Percentiles rank a stretch among this genome's conserved stretches.
These are phyloP conservation scores for Incumbomyces delicatus DNA, from an alignment of 2,329 filamentous ascomycete genomes.

Conservation along the genomic window DNA sequence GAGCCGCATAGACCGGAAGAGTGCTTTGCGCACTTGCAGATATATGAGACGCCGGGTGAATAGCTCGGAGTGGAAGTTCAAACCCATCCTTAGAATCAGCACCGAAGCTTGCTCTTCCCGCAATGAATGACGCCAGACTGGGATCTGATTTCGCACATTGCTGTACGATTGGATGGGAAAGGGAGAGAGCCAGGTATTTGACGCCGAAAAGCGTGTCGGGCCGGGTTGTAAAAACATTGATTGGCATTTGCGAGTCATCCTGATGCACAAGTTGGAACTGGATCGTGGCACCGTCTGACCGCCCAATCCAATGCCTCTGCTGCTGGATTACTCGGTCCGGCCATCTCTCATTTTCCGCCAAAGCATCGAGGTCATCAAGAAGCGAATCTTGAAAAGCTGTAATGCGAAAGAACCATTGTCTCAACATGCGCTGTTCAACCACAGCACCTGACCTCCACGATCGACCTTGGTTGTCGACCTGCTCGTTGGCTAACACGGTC, in stretches of 20 bases:
- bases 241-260: constrained; percentile 27
- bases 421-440: constrained; percentile 81
- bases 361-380: constrained; percentile 57
- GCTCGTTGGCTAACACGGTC: constrained; percentile 84
- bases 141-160: constrained; percentile 50
- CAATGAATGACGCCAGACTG: constrained; percentile 58
- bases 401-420: constrained; percentile 86
- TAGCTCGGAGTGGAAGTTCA: constrained; percentile 51
- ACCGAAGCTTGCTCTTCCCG: constrained; percentile 44
- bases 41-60: constrained; percentile 54
- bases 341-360: constrained; percentile 59
- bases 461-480: constrained; percentile 70
- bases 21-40: constrained; percentile 41
- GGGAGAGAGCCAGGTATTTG: constrained; percentile 71
- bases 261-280: constrained; percentile 43
- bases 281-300: constrained; percentile 62
- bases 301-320: constrained; percentile 83
- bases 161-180: constrained; percentile 60
- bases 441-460: constrained; percentile 84
- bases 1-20: constrained; percentile 70
- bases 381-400: constrained; percentile 66
- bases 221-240: constrained; percentile 74
- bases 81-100: constrained; percentile 56
- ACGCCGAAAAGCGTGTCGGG: constrained; percentile 81
- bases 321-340: constrained; percentile 72